Conservation (phyloP, 2,329 filamentous ascomycete species). For the Coniochaeta prunicola region DNA sequence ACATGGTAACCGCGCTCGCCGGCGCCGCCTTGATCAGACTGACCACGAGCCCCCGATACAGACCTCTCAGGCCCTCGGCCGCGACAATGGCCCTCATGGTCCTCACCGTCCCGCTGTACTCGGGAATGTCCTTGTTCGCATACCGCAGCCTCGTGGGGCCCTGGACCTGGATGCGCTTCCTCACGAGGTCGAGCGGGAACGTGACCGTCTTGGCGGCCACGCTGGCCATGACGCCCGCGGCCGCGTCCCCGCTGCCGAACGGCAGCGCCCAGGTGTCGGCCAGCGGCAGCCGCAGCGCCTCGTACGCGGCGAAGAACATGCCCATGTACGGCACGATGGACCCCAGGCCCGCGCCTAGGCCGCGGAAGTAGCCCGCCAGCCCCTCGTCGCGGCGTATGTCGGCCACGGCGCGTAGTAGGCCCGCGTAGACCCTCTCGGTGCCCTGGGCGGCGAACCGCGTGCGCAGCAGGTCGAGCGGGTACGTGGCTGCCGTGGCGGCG, state of each 20-base stretch:
- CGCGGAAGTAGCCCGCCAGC: slow-evolving; percentile 74
- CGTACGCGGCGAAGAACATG: slow-evolving; percentile 87
- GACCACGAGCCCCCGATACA: slow-evolving; percentile 84
- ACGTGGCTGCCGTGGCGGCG: slow-evolving; percentile 73
- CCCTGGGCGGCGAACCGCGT: slow-evolving; percentile 97
- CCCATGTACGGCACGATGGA: slow-evolving; percentile 98
- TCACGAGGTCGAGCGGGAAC: slow-evolving; percentile 86
- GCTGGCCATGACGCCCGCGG: slow-evolving; percentile 73
- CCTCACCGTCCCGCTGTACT: slow-evolving; percentile 62
- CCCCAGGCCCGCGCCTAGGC: slow-evolving; percentile 69
- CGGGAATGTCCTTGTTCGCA: slow-evolving; percentile 80
- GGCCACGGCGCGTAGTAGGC: slow-evolving; percentile 58
- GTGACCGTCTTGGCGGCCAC: slow-evolving; percentile 80
- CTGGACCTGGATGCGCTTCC: slow-evolving; percentile 92
- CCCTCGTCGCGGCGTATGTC: slow-evolving; percentile 76
- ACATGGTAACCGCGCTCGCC: slow-evolving; percentile 87
- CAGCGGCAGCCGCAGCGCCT: slow-evolving; percentile 60
- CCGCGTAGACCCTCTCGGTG: slow-evolving; percentile 67
- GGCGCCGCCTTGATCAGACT: slow-evolving; percentile 90
- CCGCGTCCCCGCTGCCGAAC: slow-evolving; percentile 74
- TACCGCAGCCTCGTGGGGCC: slow-evolving; percentile 76
- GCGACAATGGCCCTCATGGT: slow-evolving; percentile 63
- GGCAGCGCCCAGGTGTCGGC: slow-evolving; percentile 44
- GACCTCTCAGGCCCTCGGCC: slow-evolving; percentile 67
- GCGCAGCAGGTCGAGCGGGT: slow-evolving; percentile 86